These are phyloP conservation scores for Cercospora zeae-maydis DNA, from an alignment of 2,329 filamentous ascomycete species.

Conservation along the genomic window DNA sequence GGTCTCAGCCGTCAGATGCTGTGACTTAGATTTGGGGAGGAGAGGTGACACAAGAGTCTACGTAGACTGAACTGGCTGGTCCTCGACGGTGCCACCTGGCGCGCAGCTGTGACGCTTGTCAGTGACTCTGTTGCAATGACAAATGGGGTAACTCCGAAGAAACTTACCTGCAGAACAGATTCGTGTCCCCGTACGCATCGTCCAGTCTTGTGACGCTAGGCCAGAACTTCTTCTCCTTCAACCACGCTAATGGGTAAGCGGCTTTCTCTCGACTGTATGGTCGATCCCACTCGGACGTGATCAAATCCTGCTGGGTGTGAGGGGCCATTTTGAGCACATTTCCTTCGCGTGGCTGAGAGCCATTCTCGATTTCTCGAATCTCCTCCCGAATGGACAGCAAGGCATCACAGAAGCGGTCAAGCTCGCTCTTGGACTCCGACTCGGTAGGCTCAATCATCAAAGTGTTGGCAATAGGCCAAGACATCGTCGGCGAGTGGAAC, in stretches of 20 bases:
- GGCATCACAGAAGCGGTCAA: conserved; percentile 89
- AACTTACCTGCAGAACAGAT: conserved; percentile 77
- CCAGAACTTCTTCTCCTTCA: conserved; percentile 98
- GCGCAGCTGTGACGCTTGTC: conserved; percentile 54
- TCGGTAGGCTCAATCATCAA: conserved; percentile 98
- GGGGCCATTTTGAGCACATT: conserved; percentile 90
- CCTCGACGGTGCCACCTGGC: conserved; percentile 62
- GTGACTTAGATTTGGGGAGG: not conserved
- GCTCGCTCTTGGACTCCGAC: conserved; percentile 84
- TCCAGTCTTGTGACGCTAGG: conserved; percentile 81
- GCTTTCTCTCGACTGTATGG: conserved; percentile 77
- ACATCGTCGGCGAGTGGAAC: conserved; percentile 97
- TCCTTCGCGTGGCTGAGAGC: conserved; percentile 66
- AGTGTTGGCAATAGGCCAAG: conserved; percentile 90
- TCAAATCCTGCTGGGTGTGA: conserved; percentile 77
- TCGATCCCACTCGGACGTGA: conserved; percentile 75
- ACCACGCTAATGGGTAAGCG: conserved; percentile 76
- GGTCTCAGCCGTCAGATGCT: not conserved
- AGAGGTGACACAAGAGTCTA: not conserved
- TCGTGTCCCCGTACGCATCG: conserved; percentile 84
- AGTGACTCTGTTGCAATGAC: not conserved
- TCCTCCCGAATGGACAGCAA: conserved; percentile 81
- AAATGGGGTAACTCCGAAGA: not conserved
- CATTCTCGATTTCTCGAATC: conserved; percentile 78
- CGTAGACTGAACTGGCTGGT: conserved; percentile 23